These are phyloP conservation scores for Mollisia scopiformis DNA, from an alignment of 2,329 filamentous ascomycete species.

Conservation along the genomic window DNA sequence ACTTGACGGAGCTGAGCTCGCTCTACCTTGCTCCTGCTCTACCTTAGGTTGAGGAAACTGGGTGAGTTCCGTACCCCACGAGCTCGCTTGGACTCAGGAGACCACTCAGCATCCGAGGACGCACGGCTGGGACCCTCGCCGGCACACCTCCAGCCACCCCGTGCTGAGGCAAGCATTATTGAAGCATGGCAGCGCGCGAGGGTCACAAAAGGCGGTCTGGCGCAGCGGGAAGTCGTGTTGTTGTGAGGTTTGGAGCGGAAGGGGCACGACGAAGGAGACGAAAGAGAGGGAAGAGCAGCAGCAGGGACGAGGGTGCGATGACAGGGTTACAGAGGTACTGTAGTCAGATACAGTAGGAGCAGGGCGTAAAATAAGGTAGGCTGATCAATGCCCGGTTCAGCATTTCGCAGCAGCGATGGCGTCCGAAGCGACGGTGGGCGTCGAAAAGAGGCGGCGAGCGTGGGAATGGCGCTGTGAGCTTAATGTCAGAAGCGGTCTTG, in stretches of 20 bases:
- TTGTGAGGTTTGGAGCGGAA: neutral
- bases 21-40: too few species aligned
- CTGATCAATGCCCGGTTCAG: slow-evolving; percentile 22
- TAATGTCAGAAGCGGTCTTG: neutral
- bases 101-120: neutral
- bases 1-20: slow-evolving; percentile 7
- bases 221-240: neutral
- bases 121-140: neutral
- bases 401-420: slow-evolving; percentile 10
- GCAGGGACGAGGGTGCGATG: neutral
- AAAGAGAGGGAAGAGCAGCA: neutral
- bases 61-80: slow-evolving; percentile 2
- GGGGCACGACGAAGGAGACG: neutral
- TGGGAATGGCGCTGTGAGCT: slow-evolving; percentile 1
- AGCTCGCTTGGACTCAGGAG: neutral
- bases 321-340: neutral
- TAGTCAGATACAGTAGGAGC: neutral
- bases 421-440: slow-evolving; percentile 6
- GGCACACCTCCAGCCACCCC: neutral
- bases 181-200: too few species aligned
- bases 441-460: neutral
- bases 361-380: slow-evolving; percentile 27
- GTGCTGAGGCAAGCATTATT: neutral
- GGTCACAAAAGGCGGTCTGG: neutral
- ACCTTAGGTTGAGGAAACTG: neutral